Evolutionary conservation across 1,284 basidiomycete species (phyloP), one percentile per base, ranked within the genome.

Genomic region (Stereum hirsutum): DNA sequence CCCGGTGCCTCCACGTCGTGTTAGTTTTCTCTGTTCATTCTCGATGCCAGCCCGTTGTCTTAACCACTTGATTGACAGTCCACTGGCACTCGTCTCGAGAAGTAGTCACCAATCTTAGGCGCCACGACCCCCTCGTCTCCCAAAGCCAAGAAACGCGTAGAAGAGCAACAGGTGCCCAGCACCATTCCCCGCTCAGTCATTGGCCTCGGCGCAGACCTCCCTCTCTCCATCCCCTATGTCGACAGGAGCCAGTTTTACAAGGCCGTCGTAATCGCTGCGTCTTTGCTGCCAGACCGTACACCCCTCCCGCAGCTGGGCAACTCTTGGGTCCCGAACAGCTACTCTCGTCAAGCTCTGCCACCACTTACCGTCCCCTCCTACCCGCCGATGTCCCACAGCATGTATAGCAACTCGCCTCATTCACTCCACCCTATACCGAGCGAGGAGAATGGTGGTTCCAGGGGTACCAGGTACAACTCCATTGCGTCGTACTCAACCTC

Each of bases 1-100:
- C 89, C 89, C 46, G 89, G 92, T 65, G 89, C 89, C 6, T 90
- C 86, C 63, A 91, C 89, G 49, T 93, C 90, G 89, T 91, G 89
- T 91, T 68, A 61, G 89, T 78, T 44, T 23, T 42, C 19, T 32
- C 21, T 39, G 28, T 31, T 45, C 45, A n/a, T 41, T 28, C 35
- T 37, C 39, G 35, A 20, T 37, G 7, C 19, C 35, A n/a, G n/a
- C n/a, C n/a, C n/a, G n/a, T n/a, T n/a, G n/a, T n/a, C n/a, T n/a
- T n/a, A n/a, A n/a, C n/a, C n/a, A 38, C 42, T 46, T 51, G n/a
- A 47, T 42, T 39, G 49, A 50, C 34, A 92, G 89, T 89, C 7
- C 89, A 93, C 62, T 80, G 89, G 46, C 81, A 87, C 60, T 93
- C 90, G 1, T 79, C 85, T 7, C 75, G 85, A 41, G 88, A 89